phyloP scores from a whole-genome alignment of 139 green algal genomes.

The Pedinophyceae sp. region DNA sequence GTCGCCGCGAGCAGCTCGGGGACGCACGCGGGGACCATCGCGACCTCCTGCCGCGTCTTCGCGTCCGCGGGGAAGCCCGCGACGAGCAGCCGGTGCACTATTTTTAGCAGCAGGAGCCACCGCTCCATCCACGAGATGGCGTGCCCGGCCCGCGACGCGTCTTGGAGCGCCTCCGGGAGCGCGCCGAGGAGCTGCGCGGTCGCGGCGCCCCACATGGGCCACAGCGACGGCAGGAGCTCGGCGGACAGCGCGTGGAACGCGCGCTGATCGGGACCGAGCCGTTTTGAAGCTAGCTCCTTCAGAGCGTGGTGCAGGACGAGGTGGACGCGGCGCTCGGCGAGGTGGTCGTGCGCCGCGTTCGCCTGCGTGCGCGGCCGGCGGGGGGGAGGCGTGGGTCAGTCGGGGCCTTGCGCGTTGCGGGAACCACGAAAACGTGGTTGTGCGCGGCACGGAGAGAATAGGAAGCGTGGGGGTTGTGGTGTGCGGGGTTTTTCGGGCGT shows the following conservation, averaged over 20 bases:
- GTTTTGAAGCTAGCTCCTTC: slow-evolving; percentile 88
- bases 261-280: slow-evolving; percentile 62
- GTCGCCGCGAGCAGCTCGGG: slow-evolving; percentile 39
- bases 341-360: no score
- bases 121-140: slow-evolving; percentile 56
- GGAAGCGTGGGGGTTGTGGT: no score
- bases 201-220: neutral
- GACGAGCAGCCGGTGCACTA: slow-evolving; percentile 62
- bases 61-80: slow-evolving; percentile 58
- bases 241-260: slow-evolving; percentile 30
- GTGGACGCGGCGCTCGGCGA: slow-evolving; percentile 37
- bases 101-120: slow-evolving; percentile 80
- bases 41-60: slow-evolving; percentile 27
- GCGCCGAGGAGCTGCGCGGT: slow-evolving; percentile 23
- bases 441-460: no score
- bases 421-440: no score
- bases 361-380: no score
- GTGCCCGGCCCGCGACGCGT: slow-evolving; percentile 6
- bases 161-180: slow-evolving; percentile 26
- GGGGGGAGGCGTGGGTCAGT: no score
- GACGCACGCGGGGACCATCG: slow-evolving; percentile 19
- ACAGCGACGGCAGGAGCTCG: neutral
- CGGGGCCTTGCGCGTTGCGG: no score
- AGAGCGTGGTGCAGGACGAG: slow-evolving; percentile 80
- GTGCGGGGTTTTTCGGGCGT: no score